These are phyloP conservation scores for Arthrobotrys sinensis DNA, from an alignment of 2,329 filamentous ascomycete genomes.

Conservation along the genomic window DNA sequence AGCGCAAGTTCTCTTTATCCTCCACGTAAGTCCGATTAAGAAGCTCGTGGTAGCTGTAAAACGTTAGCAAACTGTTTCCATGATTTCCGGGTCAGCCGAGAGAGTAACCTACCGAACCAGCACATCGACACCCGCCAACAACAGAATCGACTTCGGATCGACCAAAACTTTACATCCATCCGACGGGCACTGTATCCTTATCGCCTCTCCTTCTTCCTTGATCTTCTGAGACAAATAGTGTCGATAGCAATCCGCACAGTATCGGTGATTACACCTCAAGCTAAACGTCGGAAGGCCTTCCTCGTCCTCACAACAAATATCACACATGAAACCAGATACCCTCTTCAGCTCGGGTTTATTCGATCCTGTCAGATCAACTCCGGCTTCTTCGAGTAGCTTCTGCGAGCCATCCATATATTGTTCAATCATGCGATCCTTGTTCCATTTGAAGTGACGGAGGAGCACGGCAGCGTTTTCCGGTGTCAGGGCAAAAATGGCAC, in stretches of 20 bases:
- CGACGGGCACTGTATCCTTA: conserved; percentile 91
- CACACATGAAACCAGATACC: conserved; percentile 85
- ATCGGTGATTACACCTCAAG: conserved; percentile 94
- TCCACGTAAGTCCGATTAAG: conserved; percentile 96
- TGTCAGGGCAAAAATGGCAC: conserved; percentile 88
- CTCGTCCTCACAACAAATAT: conserved; percentile 95
- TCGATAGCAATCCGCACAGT: conserved; percentile 91
- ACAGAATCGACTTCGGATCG: conserved; percentile 86
- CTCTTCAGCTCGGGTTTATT: conserved; percentile 76
- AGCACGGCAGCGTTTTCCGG: conserved; percentile 93
- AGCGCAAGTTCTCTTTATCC: conserved; percentile 94
- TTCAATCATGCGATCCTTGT: conserved; percentile 94
- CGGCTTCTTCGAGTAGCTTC: conserved; percentile 85
- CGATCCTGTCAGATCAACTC: conserved; percentile 78
- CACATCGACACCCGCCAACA: conserved; percentile 71
- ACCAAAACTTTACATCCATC: conserved; percentile 91
- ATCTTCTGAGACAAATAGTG: conserved; percentile 96
- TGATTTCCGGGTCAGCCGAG: neutral
- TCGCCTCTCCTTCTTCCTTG: conserved; percentile 92
- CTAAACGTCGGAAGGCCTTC: conserved; percentile 85
- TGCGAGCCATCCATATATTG: conserved; percentile 93
- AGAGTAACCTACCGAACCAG: conserved; percentile 40
- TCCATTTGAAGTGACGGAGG: conserved; percentile 91
- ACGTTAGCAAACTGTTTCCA: conserved; percentile 1
- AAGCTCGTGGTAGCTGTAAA: conserved; percentile 81